Conservation (phyloP, 2,329 filamentous ascomycete species). For the Alternaria ethzedia region DNA sequence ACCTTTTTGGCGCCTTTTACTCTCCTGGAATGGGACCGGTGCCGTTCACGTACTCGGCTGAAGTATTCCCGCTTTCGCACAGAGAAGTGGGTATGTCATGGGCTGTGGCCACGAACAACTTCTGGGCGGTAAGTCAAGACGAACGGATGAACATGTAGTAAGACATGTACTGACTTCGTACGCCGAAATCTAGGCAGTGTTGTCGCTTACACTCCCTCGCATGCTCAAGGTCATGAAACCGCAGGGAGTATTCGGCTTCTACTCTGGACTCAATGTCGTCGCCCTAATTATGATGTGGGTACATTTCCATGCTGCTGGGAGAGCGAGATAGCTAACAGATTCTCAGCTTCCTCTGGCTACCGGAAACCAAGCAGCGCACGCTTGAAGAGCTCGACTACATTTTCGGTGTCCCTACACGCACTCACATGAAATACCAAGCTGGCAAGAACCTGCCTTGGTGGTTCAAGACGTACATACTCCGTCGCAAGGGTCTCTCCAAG, state of each 20-base stretch:
- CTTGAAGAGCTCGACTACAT: conserved; percentile 59
- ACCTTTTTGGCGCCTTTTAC: conserved; percentile 58
- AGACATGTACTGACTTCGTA: not conserved
- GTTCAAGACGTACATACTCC: conserved; percentile 54
- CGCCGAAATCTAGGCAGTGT: conserved; percentile 51
- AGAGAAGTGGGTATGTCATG: conserved; percentile 75
- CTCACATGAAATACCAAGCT: conserved; percentile 47
- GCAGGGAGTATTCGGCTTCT: conserved; percentile 66
- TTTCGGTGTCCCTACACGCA: conserved; percentile 54
- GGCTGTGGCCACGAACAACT: conserved; percentile 70
- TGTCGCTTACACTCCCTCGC: conserved; percentile 69
- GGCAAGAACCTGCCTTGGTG: conserved; percentile 52
- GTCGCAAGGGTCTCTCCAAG: conserved; percentile 44
- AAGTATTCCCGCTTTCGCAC: conserved; percentile 74
- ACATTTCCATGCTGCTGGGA: no score
- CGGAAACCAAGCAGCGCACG: conserved; percentile 57
- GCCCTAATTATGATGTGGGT: conserved; percentile 67
- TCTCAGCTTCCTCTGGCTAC: conserved; percentile 59
- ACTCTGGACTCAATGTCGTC: conserved; percentile 64
- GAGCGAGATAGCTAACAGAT: not conserved
- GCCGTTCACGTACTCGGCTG: conserved; percentile 50
- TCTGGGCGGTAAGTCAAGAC: conserved; percentile 52
- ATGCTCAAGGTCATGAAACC: conserved; percentile 60
- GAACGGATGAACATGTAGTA: no score
- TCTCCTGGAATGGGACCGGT: conserved; percentile 59